Base-by-base conservation (phyloP, 164 flowering plant species). In the Paratinospora sagittata region DNA sequence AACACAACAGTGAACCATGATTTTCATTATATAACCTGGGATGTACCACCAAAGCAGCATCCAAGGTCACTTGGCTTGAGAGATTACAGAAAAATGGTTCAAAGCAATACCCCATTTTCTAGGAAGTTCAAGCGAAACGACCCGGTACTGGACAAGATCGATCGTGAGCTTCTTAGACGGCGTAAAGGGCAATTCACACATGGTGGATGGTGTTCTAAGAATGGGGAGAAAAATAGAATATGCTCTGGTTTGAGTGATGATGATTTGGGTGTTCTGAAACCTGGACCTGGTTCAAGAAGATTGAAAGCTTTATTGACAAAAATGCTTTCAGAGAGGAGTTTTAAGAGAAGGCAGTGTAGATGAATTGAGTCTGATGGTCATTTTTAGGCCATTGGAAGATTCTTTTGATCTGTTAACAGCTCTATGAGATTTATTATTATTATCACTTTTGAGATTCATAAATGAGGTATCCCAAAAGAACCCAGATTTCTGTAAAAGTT, bases 1-100 rank as follows among this genome's bases (percentile, higher is more conserved):
- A 89, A 88, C 85, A 87, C 90, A 1, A 87, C 93, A 7, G 83
- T 84, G 0, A 92, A 87, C 85, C 93, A 92, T 70, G 98, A 94
- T 67, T 90, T 94, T 63, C 98, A 89, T 79, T 88, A 87, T 84
- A 87, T 94, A 10, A 55, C 92, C 5, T 94, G 98, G 98, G 98
- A 92, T 65, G 85, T 61, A 2, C 98, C 98, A 14, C 97, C 98
- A 2, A 92, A 88, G 80, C 98, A 92, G 77, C 98, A 94, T 69
- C 98, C 98, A 0, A 77, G 84, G 63, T 75, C 81, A 2, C 90
- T 94, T 2, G 88, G 88, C 0, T 72, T 85, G 33, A 84, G 69
- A 74, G 93, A 94, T 61, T 90, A 74, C 78, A 78, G 79, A 36
- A 85, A 77, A 78, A 83, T 90, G 84, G 72, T 89, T 13, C 63